These are phyloP conservation scores for Ophiostoma sp. DNA, from an alignment of 2,329 filamentous ascomycete genomes.

Conservation along the genomic window DNA sequence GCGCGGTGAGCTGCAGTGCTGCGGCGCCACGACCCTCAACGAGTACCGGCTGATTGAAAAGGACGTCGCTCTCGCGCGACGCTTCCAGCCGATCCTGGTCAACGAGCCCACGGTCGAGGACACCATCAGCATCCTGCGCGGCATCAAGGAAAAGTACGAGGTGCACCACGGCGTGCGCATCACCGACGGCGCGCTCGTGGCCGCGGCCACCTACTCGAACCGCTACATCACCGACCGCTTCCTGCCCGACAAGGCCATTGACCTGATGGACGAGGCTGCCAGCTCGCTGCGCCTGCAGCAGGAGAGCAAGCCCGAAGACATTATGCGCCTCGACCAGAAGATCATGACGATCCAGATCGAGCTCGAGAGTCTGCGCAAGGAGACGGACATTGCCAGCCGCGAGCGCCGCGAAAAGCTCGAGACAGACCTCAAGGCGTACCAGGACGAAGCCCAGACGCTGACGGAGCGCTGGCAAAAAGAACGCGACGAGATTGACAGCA, in stretches of 20 bases:
- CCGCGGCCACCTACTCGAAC: slow-evolving; percentile 86
- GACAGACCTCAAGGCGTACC: slow-evolving; percentile 65
- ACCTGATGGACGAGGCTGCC: slow-evolving; percentile 91
- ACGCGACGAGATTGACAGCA: slow-evolving; percentile 72
- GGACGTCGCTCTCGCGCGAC: slow-evolving; percentile 82
- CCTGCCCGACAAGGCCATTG: slow-evolving; percentile 93
- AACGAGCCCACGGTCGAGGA: slow-evolving; percentile 86
- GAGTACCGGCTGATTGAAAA: slow-evolving; percentile 95
- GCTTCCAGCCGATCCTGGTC: slow-evolving; percentile 94
- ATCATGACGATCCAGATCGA: slow-evolving; percentile 98
- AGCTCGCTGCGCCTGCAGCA: slow-evolving; percentile 86
- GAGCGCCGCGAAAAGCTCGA: slow-evolving; percentile 86
- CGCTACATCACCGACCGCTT: slow-evolving; percentile 96
- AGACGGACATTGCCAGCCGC: slow-evolving; percentile 82
- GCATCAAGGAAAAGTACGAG: slow-evolving; percentile 97
- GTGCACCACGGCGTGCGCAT: slow-evolving; percentile 96
- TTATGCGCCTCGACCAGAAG: slow-evolving; percentile 84
- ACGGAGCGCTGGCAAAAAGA: slow-evolving; percentile 89
- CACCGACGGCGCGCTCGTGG: slow-evolving; percentile 84
- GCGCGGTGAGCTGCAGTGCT: slow-evolving; percentile 88
- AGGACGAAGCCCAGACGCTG: slow-evolving; percentile 68
- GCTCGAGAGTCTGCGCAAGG: slow-evolving; percentile 86
- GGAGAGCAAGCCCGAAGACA: slow-evolving; percentile 93
- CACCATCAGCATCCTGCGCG: slow-evolving; percentile 89
- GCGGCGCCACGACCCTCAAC: slow-evolving; percentile 85